Base-by-base conservation (phyloP, 495 filamentous ascomycete genomes). In the Achaetomiella virescens region DNA sequence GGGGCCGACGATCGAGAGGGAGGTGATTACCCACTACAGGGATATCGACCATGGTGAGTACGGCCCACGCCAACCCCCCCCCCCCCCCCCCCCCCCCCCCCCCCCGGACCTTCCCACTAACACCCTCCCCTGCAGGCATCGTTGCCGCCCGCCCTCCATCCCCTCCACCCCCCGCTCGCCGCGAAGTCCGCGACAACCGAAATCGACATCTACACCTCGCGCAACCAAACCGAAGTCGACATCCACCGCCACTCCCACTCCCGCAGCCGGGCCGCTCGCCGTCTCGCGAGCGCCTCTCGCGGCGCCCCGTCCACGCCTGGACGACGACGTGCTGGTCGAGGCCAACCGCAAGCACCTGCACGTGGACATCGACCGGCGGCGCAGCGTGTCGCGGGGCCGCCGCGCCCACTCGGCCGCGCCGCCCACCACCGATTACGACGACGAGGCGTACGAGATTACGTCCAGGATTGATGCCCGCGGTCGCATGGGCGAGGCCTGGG, bases 11-110 rank as follows among this genome's bases (percentile, higher is more conserved):
- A 87, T 91, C 60, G 84, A 87, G 63, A 82, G 89, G 57, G 87
- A 95, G 64, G 80, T 93, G 42, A 88, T 91, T 55, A 90, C 88
- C 2, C 89, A 91, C 68, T 91, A 93, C 64, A 79, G 86, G 21
- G 86, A 92, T 61, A 88, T 95, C 63, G 88, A 96, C 67, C 89
- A 96, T 72, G 91, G 90, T 87, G 76, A 69, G 70, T 70, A 12
- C 18, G 6, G 9, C 21, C 29, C 24, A 29, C 10, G n/a, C 9
- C 24, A 10, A 24, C n/a, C n/a, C n/a, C n/a, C n/a, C n/a, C n/a
- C n/a, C n/a, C n/a, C 33, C 69, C 67, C 15, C 78, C 75, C 29
- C 68, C 73, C 3, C 74, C 77, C 20, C 75, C 76, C 15, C 77
- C 78, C 41, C 71, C 70, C 33, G 17, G 25, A 15, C 17, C 49